Percentiles rank a stretch among this genome's conserved stretches.
Conservation (phyloP, 306 rosid genomes). For the Cicer arietinum region DNA sequence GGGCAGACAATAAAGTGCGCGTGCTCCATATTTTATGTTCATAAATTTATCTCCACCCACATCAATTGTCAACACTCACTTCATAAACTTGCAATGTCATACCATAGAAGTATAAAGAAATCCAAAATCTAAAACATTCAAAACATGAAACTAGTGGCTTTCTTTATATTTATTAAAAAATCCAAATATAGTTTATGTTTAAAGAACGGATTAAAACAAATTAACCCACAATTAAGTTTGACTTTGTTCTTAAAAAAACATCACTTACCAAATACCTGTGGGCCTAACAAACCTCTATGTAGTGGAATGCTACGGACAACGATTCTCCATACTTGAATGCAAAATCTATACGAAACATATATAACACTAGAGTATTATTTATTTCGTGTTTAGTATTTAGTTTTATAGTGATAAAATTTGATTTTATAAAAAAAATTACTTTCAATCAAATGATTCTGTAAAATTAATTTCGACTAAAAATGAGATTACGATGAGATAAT, state of each 20-base stretch:
- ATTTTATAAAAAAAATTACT: too few species aligned
- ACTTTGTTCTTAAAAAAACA: constrained; percentile 4
- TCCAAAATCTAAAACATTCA: neutral
- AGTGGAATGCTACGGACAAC: constrained; percentile 45
- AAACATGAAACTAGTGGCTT: neutral
- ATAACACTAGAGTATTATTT: too few species aligned
- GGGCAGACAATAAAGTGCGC: constrained; percentile 38
- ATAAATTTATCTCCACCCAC: constrained; percentile 30
- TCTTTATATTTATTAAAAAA: neutral
- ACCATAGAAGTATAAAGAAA: neutral
- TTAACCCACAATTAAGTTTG: constrained; percentile 3
- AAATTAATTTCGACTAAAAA: too few species aligned
- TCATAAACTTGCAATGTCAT: neutral
- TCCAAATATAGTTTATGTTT: neutral
- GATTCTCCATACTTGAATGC: constrained; percentile 13
- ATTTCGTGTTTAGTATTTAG: too few species aligned
- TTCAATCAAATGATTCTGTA: too few species aligned
- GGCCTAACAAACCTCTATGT: constrained; percentile 5
- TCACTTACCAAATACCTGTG: constrained; percentile 33
- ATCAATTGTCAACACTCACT: constrained; percentile 38
- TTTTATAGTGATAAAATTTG: too few species aligned
- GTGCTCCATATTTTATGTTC: constrained; percentile 15
- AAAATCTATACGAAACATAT: neutral
- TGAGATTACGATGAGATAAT: too few species aligned
- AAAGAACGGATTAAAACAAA: constrained; percentile 18